phyloP scores from a whole-genome alignment of 768 basidiomycete genomes.

The Panus rudis region DNA sequence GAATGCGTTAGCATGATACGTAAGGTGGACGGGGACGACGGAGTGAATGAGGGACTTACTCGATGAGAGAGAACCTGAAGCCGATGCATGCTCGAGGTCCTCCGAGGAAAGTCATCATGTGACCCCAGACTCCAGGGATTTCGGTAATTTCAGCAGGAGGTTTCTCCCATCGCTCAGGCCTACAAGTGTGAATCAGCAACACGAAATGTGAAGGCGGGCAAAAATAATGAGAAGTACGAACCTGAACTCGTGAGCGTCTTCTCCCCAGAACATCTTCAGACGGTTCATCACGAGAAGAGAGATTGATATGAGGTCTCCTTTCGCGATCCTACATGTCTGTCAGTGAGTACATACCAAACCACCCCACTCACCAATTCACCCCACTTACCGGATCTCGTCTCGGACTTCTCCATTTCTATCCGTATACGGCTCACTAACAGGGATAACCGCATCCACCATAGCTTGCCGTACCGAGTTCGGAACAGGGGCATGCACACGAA shows the following conservation, averaged over 20 bases:
- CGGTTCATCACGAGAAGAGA: constrained; percentile 50
- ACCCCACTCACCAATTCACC: too few species aligned
- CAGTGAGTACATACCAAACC: too few species aligned
- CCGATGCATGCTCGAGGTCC: constrained; percentile 67
- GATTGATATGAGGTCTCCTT: constrained; percentile 31
- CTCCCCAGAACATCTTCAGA: constrained; percentile 50
- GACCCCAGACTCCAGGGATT: constrained; percentile 57
- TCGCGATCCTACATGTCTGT: constrained; percentile 16
- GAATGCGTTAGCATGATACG: not conserved
- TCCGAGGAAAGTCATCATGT: constrained; percentile 55
- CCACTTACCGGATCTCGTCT: constrained; percentile 11
- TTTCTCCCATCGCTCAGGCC: constrained; percentile 56
- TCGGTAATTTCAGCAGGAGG: constrained; percentile 34
- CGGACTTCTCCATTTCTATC: constrained; percentile 12
- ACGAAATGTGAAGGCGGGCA: too few species aligned
- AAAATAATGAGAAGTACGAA: too few species aligned
- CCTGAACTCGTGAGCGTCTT: constrained; percentile 54
- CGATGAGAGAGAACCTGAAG: constrained; percentile 54
- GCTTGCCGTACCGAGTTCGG: constrained; percentile 6
- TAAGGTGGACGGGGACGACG: not conserved
- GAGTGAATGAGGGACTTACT: constrained; percentile 37
- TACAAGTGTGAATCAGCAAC: too few species aligned
- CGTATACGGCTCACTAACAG: constrained; percentile 9
- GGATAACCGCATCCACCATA: constrained; percentile 11
- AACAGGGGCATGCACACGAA: constrained; percentile 19